A percentile compares a stretch with the other conserved stretches of the same genome.
phyloP scores from a whole-genome alignment of 179 eudicot genomes.

The Beta macrorhiza region DNA sequence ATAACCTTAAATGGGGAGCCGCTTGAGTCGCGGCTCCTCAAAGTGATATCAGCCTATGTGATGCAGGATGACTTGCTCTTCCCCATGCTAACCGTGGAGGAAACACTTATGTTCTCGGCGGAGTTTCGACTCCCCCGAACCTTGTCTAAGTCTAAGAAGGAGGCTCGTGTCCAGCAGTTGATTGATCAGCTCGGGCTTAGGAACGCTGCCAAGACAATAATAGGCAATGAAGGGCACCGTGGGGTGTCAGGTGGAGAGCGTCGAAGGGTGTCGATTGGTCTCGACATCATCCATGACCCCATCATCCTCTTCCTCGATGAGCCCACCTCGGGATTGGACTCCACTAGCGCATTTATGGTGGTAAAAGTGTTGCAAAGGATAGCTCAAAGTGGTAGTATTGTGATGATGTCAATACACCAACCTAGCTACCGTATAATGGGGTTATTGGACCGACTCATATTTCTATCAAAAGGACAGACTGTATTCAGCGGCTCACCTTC shows the following conservation, averaged over 20 bases:
- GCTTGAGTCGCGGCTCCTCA: constrained; percentile 43
- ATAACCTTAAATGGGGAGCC: constrained; percentile 46
- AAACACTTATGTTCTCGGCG: constrained; percentile 51
- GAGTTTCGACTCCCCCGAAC: constrained; percentile 52
- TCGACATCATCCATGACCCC: constrained; percentile 62
- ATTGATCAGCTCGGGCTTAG: constrained; percentile 61
- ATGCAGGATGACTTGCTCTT: constrained; percentile 56
- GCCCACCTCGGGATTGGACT: constrained; percentile 67
- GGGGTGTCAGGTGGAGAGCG: constrained; percentile 70
- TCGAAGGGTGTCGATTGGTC: constrained; percentile 60
- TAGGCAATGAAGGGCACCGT: constrained; percentile 61
- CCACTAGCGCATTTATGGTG: constrained; percentile 61
- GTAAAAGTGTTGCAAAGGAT: constrained; percentile 57
- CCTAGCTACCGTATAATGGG: constrained; percentile 55
- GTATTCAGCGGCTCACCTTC: constrained; percentile 56
- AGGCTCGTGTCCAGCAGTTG: constrained; percentile 48
- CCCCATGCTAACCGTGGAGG: constrained; percentile 60
- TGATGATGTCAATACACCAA: constrained; percentile 52
- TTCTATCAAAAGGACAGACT: constrained; percentile 54
- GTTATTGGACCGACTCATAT: constrained; percentile 43
- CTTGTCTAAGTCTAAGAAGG: constrained; percentile 47
- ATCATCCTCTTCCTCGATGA: constrained; percentile 57
- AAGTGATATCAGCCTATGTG: constrained; percentile 52
- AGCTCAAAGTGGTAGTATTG: constrained; percentile 57
- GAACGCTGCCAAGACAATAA: constrained; percentile 46